Conservation (phyloP, 192 early-diverging fungal genomes). For the Rhizophagus sp. region DNA sequence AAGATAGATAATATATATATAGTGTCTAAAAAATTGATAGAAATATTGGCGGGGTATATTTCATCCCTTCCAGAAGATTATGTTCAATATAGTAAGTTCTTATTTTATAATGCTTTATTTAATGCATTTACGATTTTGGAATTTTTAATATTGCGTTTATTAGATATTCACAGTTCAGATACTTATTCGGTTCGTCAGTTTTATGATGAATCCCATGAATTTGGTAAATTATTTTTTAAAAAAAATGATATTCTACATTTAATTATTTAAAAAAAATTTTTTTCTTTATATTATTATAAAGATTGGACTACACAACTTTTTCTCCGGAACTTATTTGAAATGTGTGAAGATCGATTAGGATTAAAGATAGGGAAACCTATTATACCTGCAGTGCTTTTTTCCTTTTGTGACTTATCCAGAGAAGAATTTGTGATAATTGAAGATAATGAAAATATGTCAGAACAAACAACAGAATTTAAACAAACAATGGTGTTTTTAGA, state of each 20-base stretch:
- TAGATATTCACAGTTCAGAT: background rate
- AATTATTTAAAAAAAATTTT: background rate
- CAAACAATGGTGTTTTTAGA: background rate
- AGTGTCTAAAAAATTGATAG: background rate
- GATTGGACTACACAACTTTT: slow-evolving; percentile 17
- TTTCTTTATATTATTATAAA: background rate
- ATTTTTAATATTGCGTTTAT: background rate
- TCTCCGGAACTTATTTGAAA: background rate
- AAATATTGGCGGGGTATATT: slow-evolving; percentile 3
- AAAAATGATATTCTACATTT: background rate
- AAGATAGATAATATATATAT: background rate
- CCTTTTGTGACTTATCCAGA: slow-evolving; percentile 9
- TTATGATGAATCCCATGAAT: background rate
- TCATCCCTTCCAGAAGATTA: background rate
- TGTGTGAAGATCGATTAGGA: background rate
- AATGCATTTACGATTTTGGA: too few relatives aligned
- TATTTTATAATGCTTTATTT: background rate
- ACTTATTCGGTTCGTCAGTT: background rate
- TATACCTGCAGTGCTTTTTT: background rate
- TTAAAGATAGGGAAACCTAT: background rate
- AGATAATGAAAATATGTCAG: background rate
- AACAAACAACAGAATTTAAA: background rate
- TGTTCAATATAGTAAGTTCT: background rate
- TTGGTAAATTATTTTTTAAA: background rate
- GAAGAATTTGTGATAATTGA: background rate